Base-by-base conservation (phyloP, 2,329 filamentous ascomycete genomes). In the Cyclaneusma minus region DNA sequence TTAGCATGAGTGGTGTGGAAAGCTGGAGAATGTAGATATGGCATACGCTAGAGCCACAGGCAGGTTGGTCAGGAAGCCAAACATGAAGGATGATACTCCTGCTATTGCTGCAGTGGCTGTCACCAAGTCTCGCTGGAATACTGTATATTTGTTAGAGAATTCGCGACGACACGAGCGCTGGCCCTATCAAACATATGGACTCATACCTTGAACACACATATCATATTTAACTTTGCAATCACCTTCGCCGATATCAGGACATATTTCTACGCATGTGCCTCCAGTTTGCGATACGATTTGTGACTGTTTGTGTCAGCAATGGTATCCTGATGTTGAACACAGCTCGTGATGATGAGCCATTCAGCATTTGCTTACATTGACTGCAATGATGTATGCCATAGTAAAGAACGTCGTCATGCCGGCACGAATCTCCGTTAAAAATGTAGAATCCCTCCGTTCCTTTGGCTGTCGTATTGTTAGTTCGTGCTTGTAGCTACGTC, bases 321-420 rank as follows among this genome's bases (percentile, higher is more conserved):
- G 10, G 35, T 13, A 30, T 21, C 22, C 46, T 51, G 14, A 8
- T 19, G n/a, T n/a, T n/a, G n/a, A n/a, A n/a, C n/a, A n/a, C 18
- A 22, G 21, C 13, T 7, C 9, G 15, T 27, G n/a, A 6, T 13
- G 21, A 30, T 3, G 12, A 19, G 5, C 10, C 9, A 26, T 9
- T 9, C 16, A 15, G 4, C 5, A 3, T 9, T 5, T 4, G 41
- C 59, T 41, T 36, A 68, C 68, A 40, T 75, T 74, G 35, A 75
- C 72, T 6, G 76, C 75, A 44, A 89, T 84, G 40, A 89, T 87
- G 51, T 85, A 87, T 9, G 79, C 76, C 80, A 84, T 83, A 3
- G 76, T 78, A 29, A 76, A 73, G 45, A 80, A 80, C 3, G 81
- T 89, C 2, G 82, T 83, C 28, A 87, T 48, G 2, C 81, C 82